Conservation (phyloP, 2,329 filamentous ascomycete genomes). For the Scleromitrula shiraiana region DNA sequence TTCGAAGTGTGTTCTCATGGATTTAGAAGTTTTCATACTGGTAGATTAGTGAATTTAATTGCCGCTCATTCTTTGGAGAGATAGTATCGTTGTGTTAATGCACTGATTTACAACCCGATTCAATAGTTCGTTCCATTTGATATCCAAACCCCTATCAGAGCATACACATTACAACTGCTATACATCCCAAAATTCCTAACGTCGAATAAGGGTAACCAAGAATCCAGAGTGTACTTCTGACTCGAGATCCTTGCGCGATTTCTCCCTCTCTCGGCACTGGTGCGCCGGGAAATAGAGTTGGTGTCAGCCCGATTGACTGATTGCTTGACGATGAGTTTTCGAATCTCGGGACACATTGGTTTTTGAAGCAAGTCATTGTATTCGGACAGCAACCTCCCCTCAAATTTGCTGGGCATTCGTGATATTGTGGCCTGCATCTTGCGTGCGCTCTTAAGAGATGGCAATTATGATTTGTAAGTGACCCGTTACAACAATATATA, state of each 20-base stretch:
- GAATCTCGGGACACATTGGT: conserved; percentile 15
- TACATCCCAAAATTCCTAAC: conserved; percentile 13
- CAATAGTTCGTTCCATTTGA: not conserved
- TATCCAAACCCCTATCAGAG: conserved; percentile 12
- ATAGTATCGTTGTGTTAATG: no score
- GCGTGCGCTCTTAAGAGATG: conserved; percentile 15
- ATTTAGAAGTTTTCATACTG: no score
- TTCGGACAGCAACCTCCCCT: conserved; percentile 25
- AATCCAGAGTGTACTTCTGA: conserved; percentile 8
- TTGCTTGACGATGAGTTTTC: conserved; percentile 4
- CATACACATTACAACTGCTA: conserved; percentile 20
- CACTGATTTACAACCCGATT: not conserved
- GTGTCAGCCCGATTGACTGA: conserved; percentile 16
- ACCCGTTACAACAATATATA: conserved; percentile 26
- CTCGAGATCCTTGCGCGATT: conserved; percentile 15
- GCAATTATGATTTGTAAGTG: conserved; percentile 14
- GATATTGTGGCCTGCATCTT: conserved; percentile 16
- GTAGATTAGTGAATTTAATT: no score
- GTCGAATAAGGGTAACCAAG: conserved; percentile 15
- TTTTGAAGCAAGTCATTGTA: conserved; percentile 5
- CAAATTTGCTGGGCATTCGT: conserved; percentile 20
- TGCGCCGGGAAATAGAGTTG: conserved; percentile 11
- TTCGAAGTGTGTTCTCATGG: no score
- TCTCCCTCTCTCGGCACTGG: conserved; percentile 22
- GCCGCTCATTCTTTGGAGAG: not conserved